These are phyloP conservation scores for Colletotrichum lupini DNA, from an alignment of 2,329 filamentous ascomycete species.

Conservation along the genomic window DNA sequence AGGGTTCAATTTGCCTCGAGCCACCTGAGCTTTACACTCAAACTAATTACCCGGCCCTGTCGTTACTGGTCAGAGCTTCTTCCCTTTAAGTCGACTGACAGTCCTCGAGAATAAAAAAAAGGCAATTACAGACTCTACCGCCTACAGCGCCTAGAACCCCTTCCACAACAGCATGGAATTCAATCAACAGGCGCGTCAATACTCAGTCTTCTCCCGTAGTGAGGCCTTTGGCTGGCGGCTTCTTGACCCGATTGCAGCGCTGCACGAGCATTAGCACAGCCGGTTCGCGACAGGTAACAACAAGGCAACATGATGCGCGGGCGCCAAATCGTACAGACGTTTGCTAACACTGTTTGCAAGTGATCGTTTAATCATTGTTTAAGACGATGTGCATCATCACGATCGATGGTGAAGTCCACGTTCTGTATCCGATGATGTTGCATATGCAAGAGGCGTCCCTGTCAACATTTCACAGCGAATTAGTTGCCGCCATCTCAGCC, in stretches of 20 bases:
- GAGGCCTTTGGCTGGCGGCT: neutral
- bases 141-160: neutral
- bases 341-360: slow-evolving; percentile 5
- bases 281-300: neutral
- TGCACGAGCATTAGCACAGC: neutral
- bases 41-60: slow-evolving; percentile 25
- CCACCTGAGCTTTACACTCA: slow-evolving; percentile 21
- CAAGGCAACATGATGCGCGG: neutral
- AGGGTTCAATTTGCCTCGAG: slow-evolving; percentile 16
- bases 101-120: neutral
- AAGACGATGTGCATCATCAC: neutral
- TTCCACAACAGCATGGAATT: neutral
- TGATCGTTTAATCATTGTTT: neutral
- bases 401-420: neutral
- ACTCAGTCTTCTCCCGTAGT: neutral
- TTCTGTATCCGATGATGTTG: neutral
- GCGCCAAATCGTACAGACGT: neutral
- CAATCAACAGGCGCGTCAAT: neutral
- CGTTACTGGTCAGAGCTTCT: slow-evolving; percentile 11
- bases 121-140: neutral
- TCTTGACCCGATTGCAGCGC: neutral
- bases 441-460: neutral
- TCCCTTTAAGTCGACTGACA: neutral
- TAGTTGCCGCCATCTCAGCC: neutral
- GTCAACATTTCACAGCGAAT: neutral